Base-by-base conservation (phyloP, 2,329 filamentous ascomycete species). In the Chaetoscypha palmicola region DNA sequence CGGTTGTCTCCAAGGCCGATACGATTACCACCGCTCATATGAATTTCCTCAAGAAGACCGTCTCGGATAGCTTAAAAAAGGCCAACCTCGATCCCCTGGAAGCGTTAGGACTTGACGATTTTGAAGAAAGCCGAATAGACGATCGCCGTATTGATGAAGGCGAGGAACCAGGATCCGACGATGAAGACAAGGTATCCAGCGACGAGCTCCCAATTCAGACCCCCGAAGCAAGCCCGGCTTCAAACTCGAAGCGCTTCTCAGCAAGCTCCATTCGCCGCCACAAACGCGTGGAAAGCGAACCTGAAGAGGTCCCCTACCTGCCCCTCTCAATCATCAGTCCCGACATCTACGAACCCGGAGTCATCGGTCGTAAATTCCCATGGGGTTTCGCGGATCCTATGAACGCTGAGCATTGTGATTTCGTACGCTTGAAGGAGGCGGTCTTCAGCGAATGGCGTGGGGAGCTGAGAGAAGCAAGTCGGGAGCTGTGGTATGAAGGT, bases 371-470 rank as follows among this genome's bases (percentile, higher is more conserved):
- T 48, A 82, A 83, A 52, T 98, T 97, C 63, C 86, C 92, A 0
- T 98, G 92, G 92, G 92, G 92, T 5, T 94, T 96, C 56, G 92
- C 92, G 3, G 88, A 97, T 60, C 92, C 92, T 0, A 90, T 92
- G 69, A 83, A 97, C 58, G 74, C 81, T 22, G 79, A 86, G 56
- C 92, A 98, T 68, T 98, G 92, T 67, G 92, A 98, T 66, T 98
- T 96, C 64, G 72, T 85, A 44, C 83, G 83, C 50, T 75, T 98
- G 54, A 92, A 92, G 67, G 90, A 97, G 47, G 82, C 84, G 5
- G 86, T 98, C 23, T 98, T 98, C 64, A 81, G 73, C 53, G 91
- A 97, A 60, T 98, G 92, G 92, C 83, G 91, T 39, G 77, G 77
- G 33, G 92, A 98, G 62, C 72, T 98, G 48, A 83, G 91, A 48